Conservation (phyloP, 2,329 filamentous ascomycete species). For the Cercospora canescens region DNA sequence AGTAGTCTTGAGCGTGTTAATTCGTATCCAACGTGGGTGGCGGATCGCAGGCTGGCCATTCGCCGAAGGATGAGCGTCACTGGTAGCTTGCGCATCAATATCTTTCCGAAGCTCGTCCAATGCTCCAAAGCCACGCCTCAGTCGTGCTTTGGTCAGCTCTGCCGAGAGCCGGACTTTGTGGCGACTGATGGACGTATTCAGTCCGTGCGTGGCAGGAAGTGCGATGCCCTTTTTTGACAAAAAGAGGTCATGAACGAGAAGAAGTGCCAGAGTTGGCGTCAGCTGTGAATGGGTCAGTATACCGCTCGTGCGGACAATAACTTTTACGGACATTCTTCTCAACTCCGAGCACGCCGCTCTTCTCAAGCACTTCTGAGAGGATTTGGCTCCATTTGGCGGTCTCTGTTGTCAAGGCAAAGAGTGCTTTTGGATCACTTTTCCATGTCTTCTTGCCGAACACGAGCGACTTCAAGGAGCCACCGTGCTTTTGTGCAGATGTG, state of each 20-base stretch:
- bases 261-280: constrained; percentile 73
- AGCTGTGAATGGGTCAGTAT: constrained; percentile 55
- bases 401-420: constrained; percentile 86
- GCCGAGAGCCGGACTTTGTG: constrained; percentile 80
- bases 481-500: constrained; percentile 59
- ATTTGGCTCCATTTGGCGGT: constrained; percentile 87
- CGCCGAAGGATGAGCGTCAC: constrained; percentile 31
- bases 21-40: constrained; percentile 87
- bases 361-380: constrained; percentile 86
- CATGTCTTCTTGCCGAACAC: constrained; percentile 73
- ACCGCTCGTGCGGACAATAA: neutral
- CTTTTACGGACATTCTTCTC: constrained; percentile 73
- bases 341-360: constrained; percentile 69
- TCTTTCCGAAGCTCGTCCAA: constrained; percentile 65
- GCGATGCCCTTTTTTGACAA: constrained; percentile 80
- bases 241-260: constrained; percentile 84
- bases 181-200: constrained; percentile 72
- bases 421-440: constrained; percentile 75
- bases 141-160: constrained; percentile 77
- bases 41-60: constrained; percentile 39
- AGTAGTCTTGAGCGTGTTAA: constrained; percentile 76
- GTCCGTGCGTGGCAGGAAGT: constrained; percentile 74
- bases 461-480: constrained; percentile 84
- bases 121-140: constrained; percentile 69
- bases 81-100: constrained; percentile 49